phyloP scores from a whole-genome alignment of 352 stramenopile species.

The Globisporangium megalacanthum region DNA sequence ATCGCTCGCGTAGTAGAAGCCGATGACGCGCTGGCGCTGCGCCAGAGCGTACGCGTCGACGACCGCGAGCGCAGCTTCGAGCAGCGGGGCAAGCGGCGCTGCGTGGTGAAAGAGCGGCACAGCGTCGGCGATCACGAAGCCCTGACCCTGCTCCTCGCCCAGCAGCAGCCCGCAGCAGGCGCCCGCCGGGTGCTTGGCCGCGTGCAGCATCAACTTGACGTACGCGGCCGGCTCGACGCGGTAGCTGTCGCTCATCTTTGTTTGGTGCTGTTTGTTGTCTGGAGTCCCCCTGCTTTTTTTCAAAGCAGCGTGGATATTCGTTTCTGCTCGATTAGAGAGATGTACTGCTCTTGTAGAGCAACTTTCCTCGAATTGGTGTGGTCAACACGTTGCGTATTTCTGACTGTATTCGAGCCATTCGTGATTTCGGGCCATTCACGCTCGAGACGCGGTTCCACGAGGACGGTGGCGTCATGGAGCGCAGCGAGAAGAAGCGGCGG shows the following conservation, averaged over 20 bases:
- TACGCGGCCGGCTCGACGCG: conserved; percentile 50
- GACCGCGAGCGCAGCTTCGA: conserved; percentile 63
- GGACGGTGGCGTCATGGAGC: conserved; percentile 14
- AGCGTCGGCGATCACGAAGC: conserved; percentile 48
- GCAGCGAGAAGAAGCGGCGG: conserved; percentile 20
- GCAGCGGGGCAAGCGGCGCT: conserved; percentile 50
- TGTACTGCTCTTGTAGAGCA: conserved; percentile 14
- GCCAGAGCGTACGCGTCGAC: conserved; percentile 50
- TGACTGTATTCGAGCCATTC: background rate
- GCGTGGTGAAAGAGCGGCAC: conserved; percentile 81
- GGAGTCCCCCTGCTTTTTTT: background rate
- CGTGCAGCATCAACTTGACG: conserved; percentile 75
- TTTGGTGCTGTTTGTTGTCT: background rate
- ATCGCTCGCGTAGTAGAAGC: conserved; percentile 51
- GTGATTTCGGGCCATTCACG: background rate
- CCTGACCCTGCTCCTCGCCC: conserved; percentile 37
- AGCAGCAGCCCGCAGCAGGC: conserved; percentile 54
- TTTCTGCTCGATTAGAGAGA: conserved; percentile 21
- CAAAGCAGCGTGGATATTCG: background rate
- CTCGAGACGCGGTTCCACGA: background rate
- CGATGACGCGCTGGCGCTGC: conserved; percentile 54
- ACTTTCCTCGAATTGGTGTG: background rate
- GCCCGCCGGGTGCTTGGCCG: conserved; percentile 43
- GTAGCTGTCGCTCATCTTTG: conserved; percentile 55
- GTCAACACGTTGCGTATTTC: background rate